Base-by-base conservation (phyloP, 2,329 filamentous ascomycete species). In the Fusarium solani-melongenae region DNA sequence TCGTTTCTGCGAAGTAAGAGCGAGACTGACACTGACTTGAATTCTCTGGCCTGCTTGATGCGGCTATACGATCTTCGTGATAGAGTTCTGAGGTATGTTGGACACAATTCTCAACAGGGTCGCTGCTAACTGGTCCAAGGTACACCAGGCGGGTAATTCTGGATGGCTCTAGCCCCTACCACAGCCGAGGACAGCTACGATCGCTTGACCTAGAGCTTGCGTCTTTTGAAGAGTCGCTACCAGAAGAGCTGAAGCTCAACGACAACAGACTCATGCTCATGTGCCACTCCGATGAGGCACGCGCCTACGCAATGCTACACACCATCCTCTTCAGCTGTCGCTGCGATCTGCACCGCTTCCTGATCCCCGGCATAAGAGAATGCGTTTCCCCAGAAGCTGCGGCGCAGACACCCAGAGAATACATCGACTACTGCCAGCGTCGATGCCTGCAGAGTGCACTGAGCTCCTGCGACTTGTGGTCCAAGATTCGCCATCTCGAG, bases 311-410 rank as follows among this genome's bases (percentile, higher is more conserved):
- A 0, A 62, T 66, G 0, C 51, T 80, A 0, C 78, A 80, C 31
- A 74, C 72, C 0, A 11, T 71, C 0, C 7, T 77, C 1, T 62
- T 76, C 14, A 73, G 71, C 0, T 76, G 71, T 14, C 71, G 73
- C 4, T 79, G 77, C 22, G 77, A 80, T 22, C 65, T 80, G 0
- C 77, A 78, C 11, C 72, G 79, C 0, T 79, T 80, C 1, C 33
- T 79, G 0, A 76, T 79, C 0, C 75, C 78, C 0, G 78, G 74
- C 0, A 79, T 80, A 0, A 66, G 75, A 6, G 78, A 80, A 6
- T 61, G 67, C 0, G 72, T 77, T 0, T 77, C 70, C 0, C n/a
- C 65, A 6, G 72, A 72, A 14, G 74, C 70, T 2, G 22, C 68
- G 10, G 15, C 11, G 0, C 64, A 70, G 9, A 77, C 75, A 0